phyloP scores from a whole-genome alignment of 352 stramenopile species.

The Globisporangium cystogenes region DNA sequence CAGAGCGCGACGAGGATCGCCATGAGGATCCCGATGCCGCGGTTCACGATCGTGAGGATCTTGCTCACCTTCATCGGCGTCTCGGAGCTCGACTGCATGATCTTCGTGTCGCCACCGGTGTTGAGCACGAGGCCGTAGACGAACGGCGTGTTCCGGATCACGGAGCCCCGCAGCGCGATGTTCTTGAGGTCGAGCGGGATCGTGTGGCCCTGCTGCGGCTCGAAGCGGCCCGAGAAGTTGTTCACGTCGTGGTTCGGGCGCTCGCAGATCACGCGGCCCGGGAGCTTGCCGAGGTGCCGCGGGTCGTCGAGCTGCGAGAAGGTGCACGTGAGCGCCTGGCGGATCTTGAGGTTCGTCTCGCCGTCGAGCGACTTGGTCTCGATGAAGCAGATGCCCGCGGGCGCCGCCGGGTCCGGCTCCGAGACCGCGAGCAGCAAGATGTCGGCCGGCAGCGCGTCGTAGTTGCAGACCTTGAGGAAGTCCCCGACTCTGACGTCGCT shows the following conservation, averaged over 20 bases:
- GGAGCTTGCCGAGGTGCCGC: slow-evolving; percentile 52
- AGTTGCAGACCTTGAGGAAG: slow-evolving; percentile 85
- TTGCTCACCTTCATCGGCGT: slow-evolving; percentile 77
- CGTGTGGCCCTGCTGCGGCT: slow-evolving; percentile 64
- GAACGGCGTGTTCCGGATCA: slow-evolving; percentile 82
- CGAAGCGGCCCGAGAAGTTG: slow-evolving; percentile 73
- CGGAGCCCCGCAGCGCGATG: slow-evolving; percentile 66
- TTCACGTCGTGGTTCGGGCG: slow-evolving; percentile 88
- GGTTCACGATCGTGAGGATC: slow-evolving; percentile 81
- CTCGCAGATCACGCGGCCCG: slow-evolving; percentile 65
- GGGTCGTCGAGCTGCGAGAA: slow-evolving; percentile 81
- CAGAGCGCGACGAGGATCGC: slow-evolving; percentile 63
- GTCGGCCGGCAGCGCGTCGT: slow-evolving; percentile 81
- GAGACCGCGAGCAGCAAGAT: slow-evolving; percentile 70
- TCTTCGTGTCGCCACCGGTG: slow-evolving; percentile 80
- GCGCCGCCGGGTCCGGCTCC: slow-evolving; percentile 48
- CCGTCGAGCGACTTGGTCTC: slow-evolving; percentile 86
- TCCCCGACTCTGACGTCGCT: slow-evolving; percentile 65
- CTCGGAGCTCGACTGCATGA: slow-evolving; percentile 80
- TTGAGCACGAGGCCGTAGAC: slow-evolving; percentile 81
- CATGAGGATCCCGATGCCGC: slow-evolving; percentile 73
- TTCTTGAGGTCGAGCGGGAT: slow-evolving; percentile 87
- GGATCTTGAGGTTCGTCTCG: slow-evolving; percentile 86
- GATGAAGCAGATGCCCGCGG: slow-evolving; percentile 80
- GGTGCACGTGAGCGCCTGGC: slow-evolving; percentile 73